Base-by-base conservation (phyloP, 805 yeast species). In the Debaryomyces tyrocola region DNA sequence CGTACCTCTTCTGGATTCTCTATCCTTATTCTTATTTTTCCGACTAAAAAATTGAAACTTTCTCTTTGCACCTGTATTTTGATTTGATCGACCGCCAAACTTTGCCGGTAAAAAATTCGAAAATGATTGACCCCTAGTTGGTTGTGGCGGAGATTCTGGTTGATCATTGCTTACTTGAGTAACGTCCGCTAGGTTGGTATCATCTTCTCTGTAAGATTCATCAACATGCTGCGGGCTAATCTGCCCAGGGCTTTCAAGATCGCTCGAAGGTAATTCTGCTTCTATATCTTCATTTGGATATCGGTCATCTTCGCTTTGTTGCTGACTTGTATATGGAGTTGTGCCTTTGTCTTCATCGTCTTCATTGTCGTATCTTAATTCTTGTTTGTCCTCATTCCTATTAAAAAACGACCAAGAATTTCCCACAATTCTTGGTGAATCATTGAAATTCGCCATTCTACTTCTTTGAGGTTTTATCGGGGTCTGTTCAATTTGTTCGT, bases 331-430 rank as follows among this genome's bases (percentile, higher is more conserved):
- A 14, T 21, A 33, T 34, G 24, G 40, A 29, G 33, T 21, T 14
- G 34, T 54, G 41, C 56, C 62, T 27, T 48, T 48, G 17, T 52
- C 57, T 46, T 69, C 70, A 6, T 64, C 66, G 27, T 62, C 62
- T 5, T 66, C 72, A 28, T 53, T 52, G 1, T 42, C 48, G 46
- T 69, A 72, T 33, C 77, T 53, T 5, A 55, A 45, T 44, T 72
- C 75, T 20, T 57, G 51, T 17, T 60, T 62, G 48, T 72, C 77
- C 0, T 48, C 50, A 24, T 47, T 47, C n/a, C 58, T 51, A 31
- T 51, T 56, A 49, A 67, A 66, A 44, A 69, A 66, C 9, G 60
- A 50, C 51, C 69, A 58, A 0, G 75, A 55, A 45, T 70, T 70
- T n/a, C 62, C 59, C 7, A 69, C 50, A 1, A 57, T 46, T 33